Evolutionary conservation across 164 flowering plant genomes (phyloP), one percentile per base, ranked within the genome.

Genomic region (Magnolia kwangsiensis): DNA sequence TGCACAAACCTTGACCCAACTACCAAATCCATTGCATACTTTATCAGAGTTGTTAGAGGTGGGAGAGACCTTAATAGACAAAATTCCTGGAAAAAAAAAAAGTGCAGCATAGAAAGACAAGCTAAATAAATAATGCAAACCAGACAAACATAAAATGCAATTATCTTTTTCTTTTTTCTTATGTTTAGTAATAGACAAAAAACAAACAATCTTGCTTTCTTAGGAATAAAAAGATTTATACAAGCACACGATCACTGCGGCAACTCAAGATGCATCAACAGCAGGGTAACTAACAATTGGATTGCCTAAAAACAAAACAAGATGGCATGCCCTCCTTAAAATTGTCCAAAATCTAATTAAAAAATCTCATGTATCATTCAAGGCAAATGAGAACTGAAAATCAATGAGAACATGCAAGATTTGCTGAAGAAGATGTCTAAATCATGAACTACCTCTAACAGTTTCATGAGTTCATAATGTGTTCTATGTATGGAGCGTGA

Each of bases 21-120:
- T 96, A 89, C 98, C 99, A 78, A 98, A 96, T 61, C 98, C 99
- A 79, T 93, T 94, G 79, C 99, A 96, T 76, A 96, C 67, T 80
- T 93, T 97, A 86, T 95, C 98, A 1, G 99, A 95, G 80, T 93
- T 93, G 80, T 85, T 96, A 3, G 98, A 79, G 27, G 87, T 83
- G 37, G 87, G 63, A 58, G 94, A 76, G 9, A 96, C 99, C 85
- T 96, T 98, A 84, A 96, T 91, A 83, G 98, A 96, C 6, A 93
- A 82, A 78, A 90, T 96, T 70, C 99, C 99, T 96, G 45, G 27
- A 24, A 24, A 24, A 37, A 83, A 69, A 83, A 24, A 55, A 76
- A 18, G 63, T 11, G 71, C 13, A 16, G 5, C 4, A 67, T 50
- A 59, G 63, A 72, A 4, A 29, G 63, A 50, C 3, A 63, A 55